A percentile compares a stretch with the other conserved stretches of the same genome.
Conservation (phyloP, 768 basidiomycete species). For the Boletellus ananas region DNA sequence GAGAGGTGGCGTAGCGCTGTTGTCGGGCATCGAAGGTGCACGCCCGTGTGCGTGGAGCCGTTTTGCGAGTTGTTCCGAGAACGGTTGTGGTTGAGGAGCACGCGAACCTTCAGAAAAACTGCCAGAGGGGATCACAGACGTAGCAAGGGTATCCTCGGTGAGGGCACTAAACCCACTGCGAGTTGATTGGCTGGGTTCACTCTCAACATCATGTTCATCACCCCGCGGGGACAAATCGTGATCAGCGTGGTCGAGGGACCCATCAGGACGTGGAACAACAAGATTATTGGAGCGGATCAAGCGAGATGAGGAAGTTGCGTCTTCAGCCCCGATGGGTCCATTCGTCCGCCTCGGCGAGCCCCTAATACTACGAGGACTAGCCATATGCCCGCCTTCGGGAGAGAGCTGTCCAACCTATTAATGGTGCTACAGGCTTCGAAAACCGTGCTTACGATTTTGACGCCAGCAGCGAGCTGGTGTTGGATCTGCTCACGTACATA, state of each 20-base stretch:
- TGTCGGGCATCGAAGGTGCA: constrained; percentile 35
- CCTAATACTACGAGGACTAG: constrained; percentile 65
- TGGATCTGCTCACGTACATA: constrained; percentile 85
- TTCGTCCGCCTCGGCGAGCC: constrained; percentile 61
- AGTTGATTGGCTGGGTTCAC: constrained; percentile 53
- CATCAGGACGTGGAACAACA: constrained; percentile 42
- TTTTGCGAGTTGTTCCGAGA: constrained; percentile 61
- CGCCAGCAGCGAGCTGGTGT: constrained; percentile 74
- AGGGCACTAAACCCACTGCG: constrained; percentile 23
- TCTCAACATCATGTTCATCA: constrained; percentile 50
- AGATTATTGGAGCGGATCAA: constrained; percentile 41
- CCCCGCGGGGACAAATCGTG: constrained; percentile 43
- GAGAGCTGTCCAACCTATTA: constrained; percentile 48
- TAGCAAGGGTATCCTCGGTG: constrained; percentile 54
- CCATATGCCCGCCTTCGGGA: constrained; percentile 53
- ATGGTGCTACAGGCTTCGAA: neutral
- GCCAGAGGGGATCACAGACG: constrained; percentile 49
- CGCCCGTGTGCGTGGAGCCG: constrained; percentile 52
- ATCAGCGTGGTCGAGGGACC: constrained; percentile 40
- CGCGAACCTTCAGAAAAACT: constrained; percentile 37
- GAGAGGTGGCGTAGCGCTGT: constrained; percentile 31
- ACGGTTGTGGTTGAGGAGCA: constrained; percentile 40
- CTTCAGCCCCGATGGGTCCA: constrained; percentile 29
- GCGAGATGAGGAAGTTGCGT: constrained; percentile 39
- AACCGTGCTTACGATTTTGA: constrained; percentile 52